Conservation (phyloP, 106 monocot genomes). For the Narthecium ossifragum region DNA sequence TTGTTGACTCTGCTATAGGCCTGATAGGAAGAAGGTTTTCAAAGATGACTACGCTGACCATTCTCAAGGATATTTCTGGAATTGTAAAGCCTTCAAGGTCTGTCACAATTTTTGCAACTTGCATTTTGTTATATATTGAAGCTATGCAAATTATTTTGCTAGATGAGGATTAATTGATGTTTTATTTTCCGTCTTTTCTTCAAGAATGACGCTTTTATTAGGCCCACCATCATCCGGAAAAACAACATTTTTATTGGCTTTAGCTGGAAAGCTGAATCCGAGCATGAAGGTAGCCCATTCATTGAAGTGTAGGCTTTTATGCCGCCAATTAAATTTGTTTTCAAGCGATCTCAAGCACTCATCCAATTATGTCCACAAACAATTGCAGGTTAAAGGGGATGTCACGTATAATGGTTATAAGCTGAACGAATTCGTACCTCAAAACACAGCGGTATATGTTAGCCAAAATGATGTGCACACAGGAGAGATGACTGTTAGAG, state of each 20-base stretch:
- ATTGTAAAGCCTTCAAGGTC: slow-evolving; percentile 49
- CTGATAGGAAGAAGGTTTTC: slow-evolving; percentile 23
- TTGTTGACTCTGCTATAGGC: slow-evolving; percentile 27
- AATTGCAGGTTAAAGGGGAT: slow-evolving; percentile 41
- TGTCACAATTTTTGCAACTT: too few species aligned
- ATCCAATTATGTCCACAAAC: too few species aligned
- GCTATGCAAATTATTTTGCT: too few species aligned
- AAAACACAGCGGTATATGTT: slow-evolving; percentile 77
- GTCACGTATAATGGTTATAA: slow-evolving; percentile 60
- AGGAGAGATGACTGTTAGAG: slow-evolving; percentile 78
- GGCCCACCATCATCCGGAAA: slow-evolving; percentile 82
- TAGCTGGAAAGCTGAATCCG: slow-evolving; percentile 55
- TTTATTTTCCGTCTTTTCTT: neutral
- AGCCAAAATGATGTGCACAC: slow-evolving; percentile 72
- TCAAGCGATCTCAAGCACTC: neutral
- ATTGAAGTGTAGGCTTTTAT: too few species aligned
- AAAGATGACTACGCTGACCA: slow-evolving; percentile 36
- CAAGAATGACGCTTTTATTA: slow-evolving; percentile 69
- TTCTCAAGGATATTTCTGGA: slow-evolving; percentile 49
- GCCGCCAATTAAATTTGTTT: neutral
- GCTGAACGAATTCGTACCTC: slow-evolving; percentile 62
- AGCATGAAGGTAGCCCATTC: slow-evolving; percentile 30
- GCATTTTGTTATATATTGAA: too few species aligned
- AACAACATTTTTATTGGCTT: slow-evolving; percentile 53
- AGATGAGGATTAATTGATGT: neutral